Evolutionary conservation across 2,329 filamentous ascomycete genomes (phyloP).

Genomic region (Xylaria sp.): DNA sequence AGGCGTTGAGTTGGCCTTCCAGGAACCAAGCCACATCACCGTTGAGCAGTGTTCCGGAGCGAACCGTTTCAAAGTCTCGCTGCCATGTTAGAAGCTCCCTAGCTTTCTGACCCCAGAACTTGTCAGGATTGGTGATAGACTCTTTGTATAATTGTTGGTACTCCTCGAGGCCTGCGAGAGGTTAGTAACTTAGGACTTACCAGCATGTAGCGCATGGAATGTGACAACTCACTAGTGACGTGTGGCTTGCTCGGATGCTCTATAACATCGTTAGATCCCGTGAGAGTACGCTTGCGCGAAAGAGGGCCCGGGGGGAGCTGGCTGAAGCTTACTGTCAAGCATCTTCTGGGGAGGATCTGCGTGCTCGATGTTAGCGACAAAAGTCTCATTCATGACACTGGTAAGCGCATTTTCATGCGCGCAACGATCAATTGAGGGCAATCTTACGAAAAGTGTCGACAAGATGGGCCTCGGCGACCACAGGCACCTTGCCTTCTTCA

Average conservation of each 20-base stretch:
- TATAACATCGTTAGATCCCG: slow-evolving; percentile 52
- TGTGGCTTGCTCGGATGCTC: slow-evolving; percentile 78
- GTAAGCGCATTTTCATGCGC: not conserved
- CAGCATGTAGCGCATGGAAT: not conserved
- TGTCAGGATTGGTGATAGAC: slow-evolving; percentile 88
- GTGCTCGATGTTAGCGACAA: slow-evolving; percentile 43
- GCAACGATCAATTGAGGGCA: slow-evolving; percentile 8
- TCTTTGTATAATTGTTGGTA: slow-evolving; percentile 78
- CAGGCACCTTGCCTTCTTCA: slow-evolving; percentile 62
- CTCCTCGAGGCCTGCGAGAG: slow-evolving; percentile 67
- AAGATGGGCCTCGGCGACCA: slow-evolving; percentile 79
- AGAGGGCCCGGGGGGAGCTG: slow-evolving; percentile 2
- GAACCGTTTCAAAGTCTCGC: slow-evolving; percentile 90
- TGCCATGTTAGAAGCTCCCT: slow-evolving; percentile 92
- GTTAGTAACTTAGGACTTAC: slow-evolving; percentile 41
- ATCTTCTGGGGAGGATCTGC: slow-evolving; percentile 73
- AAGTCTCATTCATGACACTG: not conserved
- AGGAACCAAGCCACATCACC: slow-evolving; percentile 96
- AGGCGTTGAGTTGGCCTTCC: slow-evolving; percentile 93
- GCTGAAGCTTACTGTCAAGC: slow-evolving; percentile 68
- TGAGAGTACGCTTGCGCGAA: slow-evolving; percentile 1
- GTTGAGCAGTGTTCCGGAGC: slow-evolving; percentile 76
- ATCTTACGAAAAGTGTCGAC: slow-evolving; percentile 77
- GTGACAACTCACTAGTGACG: slow-evolving; percentile 65
- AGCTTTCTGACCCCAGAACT: slow-evolving; percentile 89